Evolutionary conservation across 2,329 filamentous ascomycete species (phyloP).

Genomic region (Aspergillus candidus): DNA sequence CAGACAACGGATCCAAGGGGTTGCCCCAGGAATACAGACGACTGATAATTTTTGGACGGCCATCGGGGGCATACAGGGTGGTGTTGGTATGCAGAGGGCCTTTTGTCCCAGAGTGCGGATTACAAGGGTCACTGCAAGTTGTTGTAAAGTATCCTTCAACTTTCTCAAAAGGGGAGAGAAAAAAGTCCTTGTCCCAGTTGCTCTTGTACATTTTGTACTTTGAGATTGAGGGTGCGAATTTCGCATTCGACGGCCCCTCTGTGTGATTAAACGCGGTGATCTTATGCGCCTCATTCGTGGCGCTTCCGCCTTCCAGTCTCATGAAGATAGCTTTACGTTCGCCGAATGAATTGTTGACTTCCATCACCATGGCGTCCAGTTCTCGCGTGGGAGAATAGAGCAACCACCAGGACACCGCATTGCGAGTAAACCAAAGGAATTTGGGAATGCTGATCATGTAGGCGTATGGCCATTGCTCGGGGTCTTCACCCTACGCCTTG

Average conservation of each 20-base stretch:
- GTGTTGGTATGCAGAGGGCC: slow-evolving; percentile 6
- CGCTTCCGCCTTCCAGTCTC: background rate
- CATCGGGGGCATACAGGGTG: slow-evolving; percentile 2
- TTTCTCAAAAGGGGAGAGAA: slow-evolving; percentile 10
- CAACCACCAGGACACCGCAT: slow-evolving; percentile 5
- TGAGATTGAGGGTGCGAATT: background rate
- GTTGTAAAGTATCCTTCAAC: slow-evolving; percentile 1
- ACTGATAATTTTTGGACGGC: slow-evolving; percentile 7
- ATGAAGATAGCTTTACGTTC: slow-evolving; percentile 9
- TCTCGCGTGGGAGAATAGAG: slow-evolving; percentile 5
- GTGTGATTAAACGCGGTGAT: background rate
- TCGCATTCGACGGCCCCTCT: no score
- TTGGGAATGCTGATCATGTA: slow-evolving; percentile 8
- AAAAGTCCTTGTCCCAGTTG: background rate
- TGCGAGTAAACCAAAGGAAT: slow-evolving; percentile 8
- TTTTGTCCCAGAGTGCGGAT: background rate
- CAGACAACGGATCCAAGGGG: slow-evolving; percentile 4
- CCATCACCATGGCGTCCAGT: slow-evolving; percentile 7
- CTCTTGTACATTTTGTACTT: background rate
- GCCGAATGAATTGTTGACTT: slow-evolving; percentile 11
- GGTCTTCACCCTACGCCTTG: slow-evolving; percentile 7
- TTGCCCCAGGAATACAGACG: slow-evolving; percentile 6
- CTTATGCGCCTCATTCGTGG: background rate
- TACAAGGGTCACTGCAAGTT: slow-evolving; percentile 3
- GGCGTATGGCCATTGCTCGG: slow-evolving; percentile 6